Evolutionary conservation across 768 basidiomycete species (phyloP).

Genomic region (Strobilomyces dryophilus): DNA sequence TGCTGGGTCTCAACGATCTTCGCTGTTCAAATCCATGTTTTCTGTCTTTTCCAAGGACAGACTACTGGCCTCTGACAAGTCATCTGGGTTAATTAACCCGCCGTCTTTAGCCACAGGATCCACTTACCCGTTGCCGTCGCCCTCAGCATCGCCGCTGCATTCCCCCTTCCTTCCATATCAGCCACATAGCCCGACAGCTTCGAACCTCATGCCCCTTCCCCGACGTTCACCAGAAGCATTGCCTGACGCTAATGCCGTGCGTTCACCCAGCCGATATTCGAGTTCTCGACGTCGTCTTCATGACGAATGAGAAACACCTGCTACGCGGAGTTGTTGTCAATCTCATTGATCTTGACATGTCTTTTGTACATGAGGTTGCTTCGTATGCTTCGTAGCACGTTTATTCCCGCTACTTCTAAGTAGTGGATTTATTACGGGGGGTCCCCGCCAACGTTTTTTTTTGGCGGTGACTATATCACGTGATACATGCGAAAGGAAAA

Average conservation of each 20-base stretch:
- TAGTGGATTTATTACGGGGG: too few species aligned
- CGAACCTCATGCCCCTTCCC: conserved; percentile 33
- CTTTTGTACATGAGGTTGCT: background rate
- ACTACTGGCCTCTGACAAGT: conserved; percentile 40
- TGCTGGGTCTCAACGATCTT: conserved; percentile 40
- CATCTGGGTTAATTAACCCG: conserved; percentile 72
- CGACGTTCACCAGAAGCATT: conserved; percentile 24
- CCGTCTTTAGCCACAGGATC: conserved; percentile 32
- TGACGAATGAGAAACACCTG: conserved; percentile 10
- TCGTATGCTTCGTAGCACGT: background rate
- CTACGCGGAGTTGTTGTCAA: background rate
- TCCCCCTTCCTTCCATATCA: conserved; percentile 24
- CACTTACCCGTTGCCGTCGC: conserved; percentile 24
- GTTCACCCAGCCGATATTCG: conserved; percentile 17
- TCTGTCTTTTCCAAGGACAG: conserved; percentile 41
- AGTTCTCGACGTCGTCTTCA: conserved; percentile 5
- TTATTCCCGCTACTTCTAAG: too few species aligned
- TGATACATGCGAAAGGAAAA: too few species aligned
- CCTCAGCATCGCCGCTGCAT: conserved; percentile 23
- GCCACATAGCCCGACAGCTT: conserved; percentile 20
- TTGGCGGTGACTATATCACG: too few species aligned
- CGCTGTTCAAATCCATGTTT: conserved; percentile 66
- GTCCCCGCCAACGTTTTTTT: too few species aligned
- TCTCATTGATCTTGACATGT: background rate
- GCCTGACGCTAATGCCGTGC: conserved; percentile 19